Conservation (phyloP, 2,329 filamentous ascomycete species). For the Hymenoscyphus scutula region DNA sequence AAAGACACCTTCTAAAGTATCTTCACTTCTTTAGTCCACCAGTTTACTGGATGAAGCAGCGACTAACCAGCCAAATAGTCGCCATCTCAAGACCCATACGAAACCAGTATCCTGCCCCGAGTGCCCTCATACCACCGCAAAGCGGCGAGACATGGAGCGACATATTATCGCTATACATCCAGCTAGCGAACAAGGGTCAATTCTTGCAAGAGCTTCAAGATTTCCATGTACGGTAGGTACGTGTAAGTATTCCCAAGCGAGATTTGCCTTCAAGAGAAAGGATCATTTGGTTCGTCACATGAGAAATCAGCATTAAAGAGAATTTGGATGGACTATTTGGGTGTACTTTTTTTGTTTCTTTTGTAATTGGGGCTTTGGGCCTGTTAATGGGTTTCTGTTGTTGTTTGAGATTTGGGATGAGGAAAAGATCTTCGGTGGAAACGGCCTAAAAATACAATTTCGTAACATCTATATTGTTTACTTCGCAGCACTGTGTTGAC, state of each 20-base stretch:
- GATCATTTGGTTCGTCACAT: background rate
- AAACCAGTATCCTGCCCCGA: background rate
- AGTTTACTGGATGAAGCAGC: background rate
- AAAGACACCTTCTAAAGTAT: conserved; percentile 3
- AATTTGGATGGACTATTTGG: no score
- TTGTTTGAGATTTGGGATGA: no score
- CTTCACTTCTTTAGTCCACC: background rate
- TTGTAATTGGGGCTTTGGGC: no score
- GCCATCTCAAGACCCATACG: background rate
- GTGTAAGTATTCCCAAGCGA: background rate
- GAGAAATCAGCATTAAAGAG: background rate
- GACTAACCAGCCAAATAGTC: background rate
- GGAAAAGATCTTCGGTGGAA: no score
- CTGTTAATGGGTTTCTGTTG: no score
- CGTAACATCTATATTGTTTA: no score
- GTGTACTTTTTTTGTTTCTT: no score
- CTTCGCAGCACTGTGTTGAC: no score
- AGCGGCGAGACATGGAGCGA: background rate
- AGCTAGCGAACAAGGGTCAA: background rate
- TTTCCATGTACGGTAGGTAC: background rate
- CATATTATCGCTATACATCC: background rate
- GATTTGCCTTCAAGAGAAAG: conserved; percentile 1
- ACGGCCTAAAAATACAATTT: no score
- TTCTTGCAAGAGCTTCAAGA: background rate
- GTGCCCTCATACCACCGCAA: background rate